These are phyloP conservation scores for Epithemia pelagica DNA, from an alignment of 108 stramenopile species.

Conservation along the genomic window DNA sequence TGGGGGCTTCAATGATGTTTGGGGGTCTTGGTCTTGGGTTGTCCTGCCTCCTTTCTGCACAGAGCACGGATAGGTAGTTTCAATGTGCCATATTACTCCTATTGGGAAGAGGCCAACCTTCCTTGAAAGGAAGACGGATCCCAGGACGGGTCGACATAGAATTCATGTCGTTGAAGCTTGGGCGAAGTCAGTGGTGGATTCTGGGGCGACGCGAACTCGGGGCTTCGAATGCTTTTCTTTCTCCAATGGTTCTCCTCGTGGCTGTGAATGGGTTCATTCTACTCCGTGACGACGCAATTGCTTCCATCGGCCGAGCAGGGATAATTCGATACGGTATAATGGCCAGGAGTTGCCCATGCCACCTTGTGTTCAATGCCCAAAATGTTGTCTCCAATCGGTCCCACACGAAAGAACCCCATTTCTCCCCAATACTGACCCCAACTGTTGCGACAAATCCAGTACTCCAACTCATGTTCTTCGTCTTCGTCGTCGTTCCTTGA, in stretches of 20 bases:
- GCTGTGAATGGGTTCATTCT: neutral
- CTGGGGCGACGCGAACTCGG: too few relatives aligned
- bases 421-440: constrained; percentile 62
- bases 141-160: neutral
- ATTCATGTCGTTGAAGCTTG: too few relatives aligned
- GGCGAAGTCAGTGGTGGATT: too few relatives aligned
- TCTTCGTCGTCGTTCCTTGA: constrained; percentile 20
- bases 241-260: too few relatives aligned
- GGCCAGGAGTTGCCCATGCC: constrained; percentile 74
- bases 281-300: constrained; percentile 20
- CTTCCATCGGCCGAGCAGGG: constrained; percentile 52
- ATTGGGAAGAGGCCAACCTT: too few relatives aligned
- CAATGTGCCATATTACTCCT: too few relatives aligned
- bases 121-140: neutral
- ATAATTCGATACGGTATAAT: constrained; percentile 39
- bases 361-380: constrained; percentile 76
- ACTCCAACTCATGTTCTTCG: constrained; percentile 12
- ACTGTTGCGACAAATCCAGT: constrained; percentile 85
- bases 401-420: constrained; percentile 67
- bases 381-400: constrained; percentile 59
- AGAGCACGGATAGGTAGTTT: too few relatives aligned
- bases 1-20: too few relatives aligned
- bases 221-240: too few relatives aligned
- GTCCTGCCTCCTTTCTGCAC: too few relatives aligned
- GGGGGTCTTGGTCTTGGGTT: too few relatives aligned